Conservation (phyloP, 495 filamentous ascomycete species). For the Penicillium goetzii region DNA sequence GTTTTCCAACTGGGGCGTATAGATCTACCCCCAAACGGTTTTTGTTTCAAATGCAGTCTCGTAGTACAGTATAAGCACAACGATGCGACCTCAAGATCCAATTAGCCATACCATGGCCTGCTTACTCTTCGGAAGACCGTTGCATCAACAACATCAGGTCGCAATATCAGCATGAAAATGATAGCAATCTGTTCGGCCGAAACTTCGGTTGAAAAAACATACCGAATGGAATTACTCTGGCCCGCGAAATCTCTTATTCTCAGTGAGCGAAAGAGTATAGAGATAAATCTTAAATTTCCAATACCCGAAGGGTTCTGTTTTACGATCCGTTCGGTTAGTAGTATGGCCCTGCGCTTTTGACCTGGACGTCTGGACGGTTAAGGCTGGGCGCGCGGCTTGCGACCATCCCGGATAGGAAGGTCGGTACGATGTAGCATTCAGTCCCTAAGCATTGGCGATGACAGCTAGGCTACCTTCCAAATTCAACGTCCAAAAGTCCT, state of each 20-base stretch:
- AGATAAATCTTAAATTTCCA: neutral
- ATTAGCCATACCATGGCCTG: neutral
- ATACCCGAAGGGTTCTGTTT: neutral
- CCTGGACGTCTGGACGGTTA: neutral
- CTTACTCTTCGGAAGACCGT: neutral
- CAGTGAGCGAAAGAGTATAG: neutral
- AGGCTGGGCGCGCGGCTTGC: neutral
- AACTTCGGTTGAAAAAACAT: neutral
- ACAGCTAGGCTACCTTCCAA: neutral
- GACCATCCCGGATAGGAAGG: conserved; percentile 15
- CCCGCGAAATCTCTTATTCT: neutral
- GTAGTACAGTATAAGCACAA: neutral
- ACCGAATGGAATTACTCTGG: neutral
- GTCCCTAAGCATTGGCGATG: neutral
- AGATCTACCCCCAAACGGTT: neutral
- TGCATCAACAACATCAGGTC: neutral
- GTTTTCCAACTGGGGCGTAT: neutral
- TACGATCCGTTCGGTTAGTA: neutral
- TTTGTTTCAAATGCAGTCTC: neutral
- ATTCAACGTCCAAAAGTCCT: neutral
- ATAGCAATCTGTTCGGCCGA: neutral
- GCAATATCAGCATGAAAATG: neutral
- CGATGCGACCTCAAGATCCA: neutral
- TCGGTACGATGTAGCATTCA: neutral
- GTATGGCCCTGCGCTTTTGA: neutral